Base-by-base conservation (phyloP, 2,329 filamentous ascomycete genomes). In the Ophiostoma perfectum region DNA sequence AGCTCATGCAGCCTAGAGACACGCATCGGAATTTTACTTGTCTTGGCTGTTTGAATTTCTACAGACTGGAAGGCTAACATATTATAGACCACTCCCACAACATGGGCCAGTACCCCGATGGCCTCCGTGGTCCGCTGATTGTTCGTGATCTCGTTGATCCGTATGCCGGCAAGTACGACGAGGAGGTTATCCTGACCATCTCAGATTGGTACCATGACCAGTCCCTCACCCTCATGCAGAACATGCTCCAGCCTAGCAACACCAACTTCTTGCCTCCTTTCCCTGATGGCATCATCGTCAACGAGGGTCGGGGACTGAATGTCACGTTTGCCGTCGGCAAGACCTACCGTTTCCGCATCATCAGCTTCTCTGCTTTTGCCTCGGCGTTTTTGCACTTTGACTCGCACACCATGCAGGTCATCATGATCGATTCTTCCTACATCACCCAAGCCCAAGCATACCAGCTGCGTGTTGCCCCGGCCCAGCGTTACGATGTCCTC, bases 71-170 rank as follows among this genome's bases (percentile, higher is more conserved):
- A 18, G 39, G 42, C 52, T 66, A 42, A 42, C 27, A 14, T 36
- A 27, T 16, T 16, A 38, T 68, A 81, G 78, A 89, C 71, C 88
- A 90, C 76, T 88, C 85, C 0, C 88, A 90, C 75, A 81, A 83
- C 68, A 82, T 83, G 77, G 86, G 83, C 1, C 87, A 89, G 73
- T 90, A 89, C 72, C 86, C 87, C 0, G 88, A 90, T 74, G 88
- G 88, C n/a, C 79, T 89, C 62, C 84, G 87, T 18, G 86, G 85
- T 1, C 78, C 85, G 0, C 73, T 90, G 58, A 84, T 90, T 68
- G 80, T 90, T 12, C 82, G 87, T 66, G 86, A 89, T 72, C 81
- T 81, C 0, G 75, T 81, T 0, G 79, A 84, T 41, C 85, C 85
- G 0, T 87, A 84, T 73, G 73, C 77, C 9, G 78, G 78, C 64